Conservation (phyloP, 1,284 basidiomycete species). For the Leccinum fallax region DNA sequence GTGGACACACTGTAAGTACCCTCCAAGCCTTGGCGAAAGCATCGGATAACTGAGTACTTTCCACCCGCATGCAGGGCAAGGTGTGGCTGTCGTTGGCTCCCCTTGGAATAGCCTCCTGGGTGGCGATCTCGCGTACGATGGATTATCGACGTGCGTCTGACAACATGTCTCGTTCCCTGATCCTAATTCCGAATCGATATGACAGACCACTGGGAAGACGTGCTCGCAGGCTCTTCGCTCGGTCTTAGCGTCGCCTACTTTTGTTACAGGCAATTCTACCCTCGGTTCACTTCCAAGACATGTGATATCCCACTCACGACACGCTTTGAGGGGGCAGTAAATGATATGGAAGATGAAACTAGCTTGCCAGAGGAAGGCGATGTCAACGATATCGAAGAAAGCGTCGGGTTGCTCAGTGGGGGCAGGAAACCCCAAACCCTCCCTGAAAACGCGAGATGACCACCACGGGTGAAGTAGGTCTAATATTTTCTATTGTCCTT, state of each 20-base stretch:
- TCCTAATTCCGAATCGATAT: not conserved
- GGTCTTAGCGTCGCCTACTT: constrained; percentile 53
- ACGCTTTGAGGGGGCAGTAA: constrained; percentile 25
- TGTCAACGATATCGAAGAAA: constrained; percentile 39
- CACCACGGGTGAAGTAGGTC: not conserved
- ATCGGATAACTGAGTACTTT: constrained; percentile 2
- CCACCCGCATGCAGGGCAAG: constrained; percentile 44
- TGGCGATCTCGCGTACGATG: constrained; percentile 71
- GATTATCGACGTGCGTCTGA: constrained; percentile 61
- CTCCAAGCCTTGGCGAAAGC: not conserved
- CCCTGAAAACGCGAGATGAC: not conserved
- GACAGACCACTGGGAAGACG: constrained; percentile 56
- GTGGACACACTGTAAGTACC: constrained; percentile 56
- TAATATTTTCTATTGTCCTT: not conserved
- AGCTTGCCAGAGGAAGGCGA: constrained; percentile 15
- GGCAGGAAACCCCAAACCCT: constrained; percentile 10
- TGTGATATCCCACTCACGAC: constrained; percentile 53
- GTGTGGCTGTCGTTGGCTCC: constrained; percentile 71
- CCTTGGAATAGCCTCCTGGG: constrained; percentile 60
- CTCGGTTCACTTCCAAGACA: constrained; percentile 32
- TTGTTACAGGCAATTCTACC: constrained; percentile 50
- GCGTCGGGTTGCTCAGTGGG: constrained; percentile 23
- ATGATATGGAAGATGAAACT: constrained; percentile 1
- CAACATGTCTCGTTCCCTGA: not conserved
- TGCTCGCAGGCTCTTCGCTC: constrained; percentile 53